Percentiles rank a stretch among this genome's conserved stretches.
phyloP scores from a whole-genome alignment of 1,284 basidiomycete genomes.

The Caloboletus firmus region DNA sequence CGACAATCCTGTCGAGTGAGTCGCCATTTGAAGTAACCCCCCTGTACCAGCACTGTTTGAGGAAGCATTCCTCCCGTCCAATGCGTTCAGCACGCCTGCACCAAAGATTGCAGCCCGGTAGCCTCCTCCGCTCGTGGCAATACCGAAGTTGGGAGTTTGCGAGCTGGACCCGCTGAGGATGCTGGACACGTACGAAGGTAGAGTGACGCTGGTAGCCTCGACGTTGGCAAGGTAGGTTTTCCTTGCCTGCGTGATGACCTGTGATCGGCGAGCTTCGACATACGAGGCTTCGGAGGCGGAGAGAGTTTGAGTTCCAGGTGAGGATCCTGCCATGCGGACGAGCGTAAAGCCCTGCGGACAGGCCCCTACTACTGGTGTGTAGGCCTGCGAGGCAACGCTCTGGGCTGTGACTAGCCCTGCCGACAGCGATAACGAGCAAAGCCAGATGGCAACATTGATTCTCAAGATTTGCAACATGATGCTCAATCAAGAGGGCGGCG shows the following conservation, averaged over 20 bases:
- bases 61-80: constrained; percentile 50
- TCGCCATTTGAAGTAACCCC: constrained; percentile 50
- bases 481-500: not conserved
- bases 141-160: constrained; percentile 40
- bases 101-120: constrained; percentile 52
- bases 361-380: constrained; percentile 27
- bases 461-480: not conserved
- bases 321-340: constrained; percentile 35
- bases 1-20: constrained; percentile 45
- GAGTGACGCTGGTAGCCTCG: constrained; percentile 21
- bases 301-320: constrained; percentile 29
- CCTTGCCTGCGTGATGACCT: constrained; percentile 36
- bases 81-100: constrained; percentile 47
- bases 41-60: constrained; percentile 44
- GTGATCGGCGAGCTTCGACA: constrained; percentile 30
- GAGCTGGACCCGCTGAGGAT: constrained; percentile 32
- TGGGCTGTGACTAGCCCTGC: constrained; percentile 23
- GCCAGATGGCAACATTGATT: constrained; percentile 7
- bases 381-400: constrained; percentile 22
- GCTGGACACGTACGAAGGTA: constrained; percentile 38
- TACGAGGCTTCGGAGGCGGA: constrained; percentile 35
- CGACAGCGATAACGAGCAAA: constrained; percentile 9
- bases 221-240: constrained; percentile 39
- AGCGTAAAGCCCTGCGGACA: constrained; percentile 37
- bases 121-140: constrained; percentile 48